Evolutionary conservation across 1,284 basidiomycete genomes (phyloP).

Genomic region (Apiotrichum domesticum): DNA sequence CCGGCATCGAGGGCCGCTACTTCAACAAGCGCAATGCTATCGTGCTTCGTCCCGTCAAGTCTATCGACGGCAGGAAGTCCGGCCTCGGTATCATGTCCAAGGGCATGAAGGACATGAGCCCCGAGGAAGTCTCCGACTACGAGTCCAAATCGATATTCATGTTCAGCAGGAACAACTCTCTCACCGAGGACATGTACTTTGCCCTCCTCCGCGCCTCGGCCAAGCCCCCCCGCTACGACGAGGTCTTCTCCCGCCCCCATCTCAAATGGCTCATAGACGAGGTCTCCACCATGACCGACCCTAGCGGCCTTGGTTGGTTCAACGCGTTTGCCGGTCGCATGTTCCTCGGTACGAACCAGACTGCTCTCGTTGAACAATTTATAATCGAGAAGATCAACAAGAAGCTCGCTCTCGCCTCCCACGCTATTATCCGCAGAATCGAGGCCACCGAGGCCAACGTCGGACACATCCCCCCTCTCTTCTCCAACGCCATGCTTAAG

Average conservation of each 20-base stretch:
- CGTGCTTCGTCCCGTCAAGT: constrained; percentile 56
- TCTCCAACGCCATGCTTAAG: constrained; percentile 96
- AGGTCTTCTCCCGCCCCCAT: constrained; percentile 67
- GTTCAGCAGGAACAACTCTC: constrained; percentile 67
- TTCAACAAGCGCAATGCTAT: constrained; percentile 84
- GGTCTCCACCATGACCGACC: constrained; percentile 69
- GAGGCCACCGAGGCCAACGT: constrained; percentile 83
- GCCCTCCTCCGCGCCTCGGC: constrained; percentile 66
- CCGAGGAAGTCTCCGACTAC: constrained; percentile 48
- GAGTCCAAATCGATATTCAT: constrained; percentile 72
- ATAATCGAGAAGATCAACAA: constrained; percentile 87
- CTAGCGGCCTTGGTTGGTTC: constrained; percentile 93
- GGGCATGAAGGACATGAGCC: constrained; percentile 29
- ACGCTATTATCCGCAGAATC: constrained; percentile 75
- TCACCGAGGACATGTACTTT: constrained; percentile 84
- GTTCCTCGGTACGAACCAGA: constrained; percentile 87
- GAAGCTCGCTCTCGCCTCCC: constrained; percentile 84
- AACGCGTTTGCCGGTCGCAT: constrained; percentile 88
- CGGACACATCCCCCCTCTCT: constrained; percentile 67
- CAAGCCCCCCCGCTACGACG: constrained; percentile 48
- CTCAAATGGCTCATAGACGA: constrained; percentile 78
- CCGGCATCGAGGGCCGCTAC: constrained; percentile 59
- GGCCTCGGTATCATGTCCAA: constrained; percentile 27
- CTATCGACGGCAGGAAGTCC: constrained; percentile 21
- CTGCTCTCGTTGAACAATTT: constrained; percentile 67